Evolutionary conservation across 2,329 filamentous ascomycete species (phyloP), one percentile per base, ranked within the genome.

Genomic region (Beauveria pseudobassiana): DNA sequence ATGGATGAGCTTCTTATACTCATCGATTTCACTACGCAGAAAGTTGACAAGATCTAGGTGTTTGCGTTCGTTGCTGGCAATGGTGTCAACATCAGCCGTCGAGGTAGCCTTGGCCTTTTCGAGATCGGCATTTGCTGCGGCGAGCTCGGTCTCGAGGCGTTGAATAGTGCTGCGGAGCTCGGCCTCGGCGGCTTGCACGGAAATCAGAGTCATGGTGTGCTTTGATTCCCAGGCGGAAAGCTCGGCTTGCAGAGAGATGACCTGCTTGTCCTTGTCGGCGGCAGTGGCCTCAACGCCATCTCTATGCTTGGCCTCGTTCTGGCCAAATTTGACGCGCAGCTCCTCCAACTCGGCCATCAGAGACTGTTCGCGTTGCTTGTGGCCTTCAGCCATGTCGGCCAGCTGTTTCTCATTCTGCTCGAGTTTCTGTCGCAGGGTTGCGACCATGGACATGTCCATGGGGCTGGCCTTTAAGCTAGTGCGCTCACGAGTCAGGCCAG

Each of bases 361-460:
- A 68, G 93, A 87, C 71, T 85, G 82, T 75, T 98, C 93, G 30
- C 90, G 86, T 16, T 79, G 75, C n/a, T 82, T 80, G 66, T 97
- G 87, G 0, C 83, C 80, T 54, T 91, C 86, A 57, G 90, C 88
- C 69, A 96, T 81, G 58, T 85, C 79, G 63, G 82, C 82, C 64
- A 97, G 87, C 70, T 93, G 87, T 67, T 84, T 88, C 74, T 98
- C 93, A 67, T 88, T 96, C 73, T 91, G 87, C 70, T 93, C 85
- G 5, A 99, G 83, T 74, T 97, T 92, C 65, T 96, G 90, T 63
- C 90, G 89, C 78, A 99, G 85, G 18, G 87, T 88, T 5, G 91
- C 89, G 38, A 98, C 88, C 65, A 97, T 87, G 0, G 91, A 93
- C 72, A 97, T 96, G 70, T 99, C 95, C 71, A 96, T 87, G 8